Evolutionary conservation across 2,329 filamentous ascomycete species (phyloP).

Genomic region (Davidsoniella australis): DNA sequence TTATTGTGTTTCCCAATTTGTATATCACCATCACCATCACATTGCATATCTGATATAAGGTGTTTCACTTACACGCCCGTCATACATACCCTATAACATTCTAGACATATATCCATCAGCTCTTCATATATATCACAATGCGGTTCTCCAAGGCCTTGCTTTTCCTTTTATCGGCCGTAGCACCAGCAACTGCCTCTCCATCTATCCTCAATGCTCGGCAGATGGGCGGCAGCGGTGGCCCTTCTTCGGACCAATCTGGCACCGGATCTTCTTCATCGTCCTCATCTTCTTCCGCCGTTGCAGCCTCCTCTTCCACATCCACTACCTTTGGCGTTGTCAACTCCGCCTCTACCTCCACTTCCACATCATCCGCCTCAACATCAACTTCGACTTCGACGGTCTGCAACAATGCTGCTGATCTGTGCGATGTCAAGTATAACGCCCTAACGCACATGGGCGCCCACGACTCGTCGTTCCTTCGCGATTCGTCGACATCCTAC

Average conservation of each 20-base stretch:
- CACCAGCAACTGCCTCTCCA: neutral
- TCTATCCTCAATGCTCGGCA: neutral
- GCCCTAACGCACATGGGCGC: conserved; percentile 64
- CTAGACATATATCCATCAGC: neutral
- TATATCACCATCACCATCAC: neutral
- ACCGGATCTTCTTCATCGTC: too few species aligned
- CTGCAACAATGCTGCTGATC: conserved; percentile 66
- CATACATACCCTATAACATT: neutral
- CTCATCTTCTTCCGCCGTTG: neutral
- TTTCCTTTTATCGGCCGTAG: neutral
- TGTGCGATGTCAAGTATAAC: conserved; percentile 56
- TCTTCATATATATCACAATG: conserved; percentile 1
- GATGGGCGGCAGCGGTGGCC: neutral
- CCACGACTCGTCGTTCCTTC: conserved; percentile 56
- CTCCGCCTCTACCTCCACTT: conserved; percentile 14
- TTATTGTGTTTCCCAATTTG: neutral
- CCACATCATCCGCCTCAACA: conserved; percentile 1
- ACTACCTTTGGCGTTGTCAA: conserved; percentile 1
- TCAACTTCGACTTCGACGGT: conserved; percentile 20
- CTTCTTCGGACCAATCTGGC: too few species aligned
- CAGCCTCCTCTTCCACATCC: neutral
- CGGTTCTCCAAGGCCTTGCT: conserved; percentile 1
- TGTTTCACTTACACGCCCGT: neutral
- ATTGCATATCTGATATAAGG: neutral
- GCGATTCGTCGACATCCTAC: conserved; percentile 43